These are phyloP conservation scores for Fraxinus dipetala DNA, from an alignment of 305 asterid genomes.

Conservation along the genomic window DNA sequence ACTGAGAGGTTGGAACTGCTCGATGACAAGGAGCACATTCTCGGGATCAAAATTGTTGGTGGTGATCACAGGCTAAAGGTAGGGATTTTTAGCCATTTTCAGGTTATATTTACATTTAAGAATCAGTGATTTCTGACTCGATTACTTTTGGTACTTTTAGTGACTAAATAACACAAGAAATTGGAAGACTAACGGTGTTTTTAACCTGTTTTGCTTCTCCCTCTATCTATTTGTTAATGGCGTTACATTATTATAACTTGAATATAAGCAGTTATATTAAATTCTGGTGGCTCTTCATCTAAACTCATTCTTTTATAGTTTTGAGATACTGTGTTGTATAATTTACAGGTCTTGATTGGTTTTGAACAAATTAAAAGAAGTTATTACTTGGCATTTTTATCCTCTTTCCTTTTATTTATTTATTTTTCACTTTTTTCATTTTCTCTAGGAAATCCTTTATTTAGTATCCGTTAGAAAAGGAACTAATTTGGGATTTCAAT, in stretches of 20 bases:
- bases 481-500: neutral
- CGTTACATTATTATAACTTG: neutral
- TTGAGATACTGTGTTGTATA: neutral
- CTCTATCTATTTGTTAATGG: neutral
- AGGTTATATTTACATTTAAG: neutral
- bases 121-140: neutral
- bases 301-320: no score
- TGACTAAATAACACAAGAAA: neutral
- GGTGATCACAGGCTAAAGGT: constrained; percentile 12
- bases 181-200: no score
- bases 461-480: neutral
- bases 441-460: neutral
- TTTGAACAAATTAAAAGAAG: neutral
- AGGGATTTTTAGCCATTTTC: neutral
- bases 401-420: neutral
- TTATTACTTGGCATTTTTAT: neutral
- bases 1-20: neutral
- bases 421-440: neutral
- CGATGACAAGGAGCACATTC: constrained; percentile 2
- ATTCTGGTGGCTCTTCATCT: neutral
- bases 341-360: neutral
- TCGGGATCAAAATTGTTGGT: constrained; percentile 3
- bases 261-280: neutral
- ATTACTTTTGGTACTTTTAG: neutral
- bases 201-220: neutral